phyloP scores from a whole-genome alignment of 2,329 filamentous ascomycete species.

The Neonectria magnoliae region DNA sequence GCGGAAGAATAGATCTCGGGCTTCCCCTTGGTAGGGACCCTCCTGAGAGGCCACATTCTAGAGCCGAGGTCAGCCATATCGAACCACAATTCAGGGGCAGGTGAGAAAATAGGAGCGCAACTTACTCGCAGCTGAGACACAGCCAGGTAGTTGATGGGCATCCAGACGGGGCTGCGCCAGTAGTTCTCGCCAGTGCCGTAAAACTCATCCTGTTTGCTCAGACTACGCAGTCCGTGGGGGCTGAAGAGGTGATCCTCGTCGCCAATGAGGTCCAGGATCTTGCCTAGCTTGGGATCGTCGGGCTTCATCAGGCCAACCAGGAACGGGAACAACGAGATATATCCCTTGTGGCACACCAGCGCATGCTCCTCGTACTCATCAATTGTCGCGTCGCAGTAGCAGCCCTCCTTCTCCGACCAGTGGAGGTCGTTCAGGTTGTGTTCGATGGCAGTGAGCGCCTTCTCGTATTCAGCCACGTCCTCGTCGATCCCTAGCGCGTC shows the following conservation, averaged over 20 bases:
- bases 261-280: constrained; percentile 79
- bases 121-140: constrained; percentile 81
- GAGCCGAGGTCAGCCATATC: constrained; percentile 23
- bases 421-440: constrained; percentile 92
- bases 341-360: constrained; percentile 96
- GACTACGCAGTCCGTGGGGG: constrained; percentile 84
- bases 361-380: constrained; percentile 92
- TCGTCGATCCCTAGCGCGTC: constrained; percentile 78
- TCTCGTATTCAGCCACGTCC: constrained; percentile 77
- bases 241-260: constrained; percentile 92
- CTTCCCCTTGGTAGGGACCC: constrained; percentile 75
- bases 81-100: neutral
- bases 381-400: constrained; percentile 94
- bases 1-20: constrained; percentile 77
- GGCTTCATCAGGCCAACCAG: constrained; percentile 81
- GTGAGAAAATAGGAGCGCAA: constrained; percentile 34
- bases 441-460: constrained; percentile 79
- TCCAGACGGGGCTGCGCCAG: constrained; percentile 94
- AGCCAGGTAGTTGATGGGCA: constrained; percentile 94
- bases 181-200: constrained; percentile 97
- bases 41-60: constrained; percentile 70
- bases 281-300: constrained; percentile 78
- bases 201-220: constrained; percentile 83
- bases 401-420: constrained; percentile 83
- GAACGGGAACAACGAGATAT: constrained; percentile 94